These are phyloP conservation scores for Trichoderma orchidacearum DNA, from an alignment of 495 filamentous ascomycete species.

Conservation along the genomic window DNA sequence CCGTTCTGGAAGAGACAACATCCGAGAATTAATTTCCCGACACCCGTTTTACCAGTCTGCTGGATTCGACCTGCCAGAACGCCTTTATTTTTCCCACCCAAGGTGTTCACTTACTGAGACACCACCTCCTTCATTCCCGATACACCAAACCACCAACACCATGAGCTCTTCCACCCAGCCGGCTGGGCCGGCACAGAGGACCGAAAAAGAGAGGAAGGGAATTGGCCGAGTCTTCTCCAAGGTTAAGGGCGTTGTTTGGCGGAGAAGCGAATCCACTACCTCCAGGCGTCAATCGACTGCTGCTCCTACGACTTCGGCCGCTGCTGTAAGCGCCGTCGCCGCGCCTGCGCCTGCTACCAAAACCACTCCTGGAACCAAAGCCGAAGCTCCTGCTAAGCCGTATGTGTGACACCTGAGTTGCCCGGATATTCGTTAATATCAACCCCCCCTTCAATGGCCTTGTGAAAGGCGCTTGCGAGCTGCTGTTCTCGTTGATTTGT, in stretches of 20 bases:
- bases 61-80: not conserved
- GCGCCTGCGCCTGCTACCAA: too few species aligned
- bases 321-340: not conserved
- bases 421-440: too few species aligned
- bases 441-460: not conserved
- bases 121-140: not conserved
- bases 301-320: not conserved
- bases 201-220: constrained; percentile 45
- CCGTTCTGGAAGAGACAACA: too few species aligned
- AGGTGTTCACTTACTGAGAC: not conserved
- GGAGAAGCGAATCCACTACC: constrained; percentile 35
- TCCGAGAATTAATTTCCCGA: not conserved
- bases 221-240: constrained; percentile 47
- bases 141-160: constrained; percentile 1
- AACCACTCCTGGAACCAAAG: not conserved
- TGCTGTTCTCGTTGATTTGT: not conserved
- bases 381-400: not conserved
- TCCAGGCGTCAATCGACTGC: constrained; percentile 18
- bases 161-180: constrained; percentile 32
- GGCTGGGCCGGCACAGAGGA: constrained; percentile 18
- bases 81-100: not conserved
- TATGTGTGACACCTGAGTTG: not conserved
- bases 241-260: constrained; percentile 51
- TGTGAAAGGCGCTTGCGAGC: not conserved
- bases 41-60: not conserved